Evolutionary conservation across 1,284 basidiomycete species (phyloP).

Genomic region (Sanguinoderma infundibulare): DNA sequence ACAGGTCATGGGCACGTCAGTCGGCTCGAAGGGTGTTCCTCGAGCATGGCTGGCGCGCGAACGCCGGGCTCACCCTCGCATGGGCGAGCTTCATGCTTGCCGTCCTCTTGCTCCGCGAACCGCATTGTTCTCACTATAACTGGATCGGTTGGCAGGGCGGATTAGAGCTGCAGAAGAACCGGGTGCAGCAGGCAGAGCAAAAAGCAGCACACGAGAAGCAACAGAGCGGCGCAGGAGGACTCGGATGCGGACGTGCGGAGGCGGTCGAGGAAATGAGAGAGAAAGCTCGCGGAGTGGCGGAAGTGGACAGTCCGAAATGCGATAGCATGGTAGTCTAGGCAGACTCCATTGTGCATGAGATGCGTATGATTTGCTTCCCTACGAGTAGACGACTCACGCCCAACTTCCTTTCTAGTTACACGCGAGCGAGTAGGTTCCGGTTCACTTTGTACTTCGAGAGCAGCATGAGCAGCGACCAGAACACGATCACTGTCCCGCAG

Average conservation of each 20-base stretch:
- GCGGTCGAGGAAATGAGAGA: background rate
- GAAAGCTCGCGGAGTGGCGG: too few relatives aligned
- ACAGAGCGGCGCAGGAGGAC: slow-evolving; percentile 3
- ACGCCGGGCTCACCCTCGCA: slow-evolving; percentile 51
- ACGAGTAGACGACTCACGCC: too few relatives aligned
- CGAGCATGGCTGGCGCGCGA: slow-evolving; percentile 53
- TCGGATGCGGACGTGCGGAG: background rate
- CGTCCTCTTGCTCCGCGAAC: slow-evolving; percentile 47
- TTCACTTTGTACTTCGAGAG: too few relatives aligned
- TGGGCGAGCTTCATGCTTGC: slow-evolving; percentile 46
- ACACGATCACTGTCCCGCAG: too few relatives aligned
- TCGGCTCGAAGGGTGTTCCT: slow-evolving; percentile 56
- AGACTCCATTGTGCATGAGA: too few relatives aligned
- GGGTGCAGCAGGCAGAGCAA: too few relatives aligned
- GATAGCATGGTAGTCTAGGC: too few relatives aligned
- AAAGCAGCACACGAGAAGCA: slow-evolving; percentile 5
- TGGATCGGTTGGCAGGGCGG: slow-evolving; percentile 46
- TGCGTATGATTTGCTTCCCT: too few relatives aligned
- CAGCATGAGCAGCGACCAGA: too few relatives aligned
- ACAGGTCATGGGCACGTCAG: slow-evolving; percentile 57
- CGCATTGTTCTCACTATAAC: slow-evolving; percentile 41
- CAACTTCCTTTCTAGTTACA: too few relatives aligned
- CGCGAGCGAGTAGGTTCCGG: too few relatives aligned
- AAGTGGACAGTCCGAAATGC: too few relatives aligned
- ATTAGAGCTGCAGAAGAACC: slow-evolving; percentile 29